A percentile compares a stretch with the other conserved stretches of the same genome.
phyloP scores from a whole-genome alignment of 2,329 filamentous ascomycete genomes.

The Zalaria obscura region DNA sequence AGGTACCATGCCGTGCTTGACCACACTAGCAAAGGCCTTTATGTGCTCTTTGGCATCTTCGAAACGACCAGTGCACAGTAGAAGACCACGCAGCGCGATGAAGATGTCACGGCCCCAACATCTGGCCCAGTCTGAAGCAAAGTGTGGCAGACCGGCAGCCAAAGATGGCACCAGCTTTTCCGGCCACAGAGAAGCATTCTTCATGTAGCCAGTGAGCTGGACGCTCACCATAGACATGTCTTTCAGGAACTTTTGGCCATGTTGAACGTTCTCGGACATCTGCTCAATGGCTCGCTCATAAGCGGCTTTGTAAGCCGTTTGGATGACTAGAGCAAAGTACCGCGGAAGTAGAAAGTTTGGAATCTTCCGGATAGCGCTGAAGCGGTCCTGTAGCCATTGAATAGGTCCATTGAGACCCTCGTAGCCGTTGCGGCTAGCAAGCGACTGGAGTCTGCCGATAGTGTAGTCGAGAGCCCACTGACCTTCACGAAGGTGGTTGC shows the following conservation, averaged over 20 bases:
- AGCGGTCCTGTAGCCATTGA: constrained; percentile 69
- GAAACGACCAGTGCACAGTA: constrained; percentile 77
- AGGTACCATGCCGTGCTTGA: constrained; percentile 98
- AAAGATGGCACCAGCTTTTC: constrained; percentile 71
- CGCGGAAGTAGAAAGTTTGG: constrained; percentile 83
- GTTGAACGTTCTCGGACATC: constrained; percentile 61
- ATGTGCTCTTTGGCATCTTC: constrained; percentile 89
- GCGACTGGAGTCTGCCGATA: constrained; percentile 56
- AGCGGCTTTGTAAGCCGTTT: constrained; percentile 75
- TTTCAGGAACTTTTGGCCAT: constrained; percentile 80
- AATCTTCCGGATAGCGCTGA: constrained; percentile 70
- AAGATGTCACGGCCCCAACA: constrained; percentile 98
- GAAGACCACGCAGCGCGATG: constrained; percentile 86
- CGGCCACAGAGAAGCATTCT: constrained; percentile 83
- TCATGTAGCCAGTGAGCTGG: constrained; percentile 78
- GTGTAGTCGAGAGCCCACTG: constrained; percentile 90
- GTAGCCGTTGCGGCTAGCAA: constrained; percentile 49
- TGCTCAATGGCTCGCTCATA: constrained; percentile 65
- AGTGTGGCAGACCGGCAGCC: constrained; percentile 87
- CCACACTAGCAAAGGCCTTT: constrained; percentile 79
- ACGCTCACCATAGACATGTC: constrained; percentile 81
- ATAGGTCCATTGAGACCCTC: constrained; percentile 50
- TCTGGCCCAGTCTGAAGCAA: constrained; percentile 82
- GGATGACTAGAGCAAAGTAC: constrained; percentile 82
- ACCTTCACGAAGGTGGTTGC: constrained; percentile 80